These are phyloP conservation scores for Nicotiana tomentosiformis DNA, from an alignment of 257 asterid genomes.

Conservation along the genomic window DNA sequence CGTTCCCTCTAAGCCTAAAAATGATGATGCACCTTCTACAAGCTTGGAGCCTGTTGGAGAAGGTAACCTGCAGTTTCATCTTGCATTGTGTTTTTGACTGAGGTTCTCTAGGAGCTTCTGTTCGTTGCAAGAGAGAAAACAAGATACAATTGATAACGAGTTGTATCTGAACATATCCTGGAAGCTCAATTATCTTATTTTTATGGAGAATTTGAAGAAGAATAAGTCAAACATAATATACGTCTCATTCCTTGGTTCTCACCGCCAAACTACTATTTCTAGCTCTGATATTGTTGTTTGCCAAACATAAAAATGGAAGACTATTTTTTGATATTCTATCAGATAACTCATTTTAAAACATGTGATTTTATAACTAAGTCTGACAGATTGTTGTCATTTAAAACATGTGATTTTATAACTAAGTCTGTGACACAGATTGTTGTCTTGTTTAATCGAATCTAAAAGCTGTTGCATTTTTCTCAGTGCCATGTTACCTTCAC, in stretches of 20 bases:
- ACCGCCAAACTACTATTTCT: background rate
- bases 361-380: background rate
- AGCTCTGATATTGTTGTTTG: background rate
- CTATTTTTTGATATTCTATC: background rate
- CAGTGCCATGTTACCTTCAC: background rate
- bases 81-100: background rate
- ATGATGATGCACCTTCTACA: conserved; percentile 30
- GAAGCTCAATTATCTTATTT: background rate
- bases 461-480: background rate
- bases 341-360: background rate
- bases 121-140: background rate
- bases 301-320: background rate
- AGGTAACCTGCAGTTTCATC: conserved; percentile 36
- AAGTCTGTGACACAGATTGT: background rate
- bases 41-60: conserved; percentile 35
- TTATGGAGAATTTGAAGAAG: background rate
- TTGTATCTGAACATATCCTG: background rate
- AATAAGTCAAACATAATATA: background rate
- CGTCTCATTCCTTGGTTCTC: background rate
- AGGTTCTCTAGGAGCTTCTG: background rate
- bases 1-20: conserved; percentile 66
- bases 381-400: no score
- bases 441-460: background rate
- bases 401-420: no score
- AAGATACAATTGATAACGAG: background rate